Conservation (phyloP, 176 grass and related monocot species). For the Chrysopogon serrulatus region DNA sequence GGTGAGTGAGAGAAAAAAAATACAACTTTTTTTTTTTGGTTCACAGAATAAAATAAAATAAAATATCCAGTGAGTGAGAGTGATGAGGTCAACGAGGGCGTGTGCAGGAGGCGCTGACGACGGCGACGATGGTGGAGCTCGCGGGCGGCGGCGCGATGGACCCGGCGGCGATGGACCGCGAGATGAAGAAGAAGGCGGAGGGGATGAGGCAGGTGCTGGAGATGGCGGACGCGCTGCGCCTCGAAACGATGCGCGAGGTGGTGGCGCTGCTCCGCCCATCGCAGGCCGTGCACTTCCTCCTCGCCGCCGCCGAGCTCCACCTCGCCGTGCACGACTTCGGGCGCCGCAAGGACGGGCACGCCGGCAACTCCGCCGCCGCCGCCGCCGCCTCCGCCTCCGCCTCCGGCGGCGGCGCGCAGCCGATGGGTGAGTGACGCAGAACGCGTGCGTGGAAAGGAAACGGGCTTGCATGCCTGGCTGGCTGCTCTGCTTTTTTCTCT, state of each 20-base stretch:
- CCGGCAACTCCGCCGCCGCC: neutral
- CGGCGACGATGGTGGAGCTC: constrained; percentile 51
- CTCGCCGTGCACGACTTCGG: constrained; percentile 64
- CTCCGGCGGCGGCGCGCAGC: too few species aligned
- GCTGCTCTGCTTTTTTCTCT: neutral
- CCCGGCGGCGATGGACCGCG: constrained; percentile 18
- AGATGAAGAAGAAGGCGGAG: constrained; percentile 43
- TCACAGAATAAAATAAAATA: too few species aligned
- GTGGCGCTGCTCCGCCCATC: constrained; percentile 52
- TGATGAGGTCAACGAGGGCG: neutral
- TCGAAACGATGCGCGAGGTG: constrained; percentile 56
- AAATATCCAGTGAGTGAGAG: neutral
- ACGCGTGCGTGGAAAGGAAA: neutral
- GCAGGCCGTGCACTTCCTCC: constrained; percentile 77
- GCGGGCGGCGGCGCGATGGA: neutral
- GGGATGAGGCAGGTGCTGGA: constrained; percentile 44
- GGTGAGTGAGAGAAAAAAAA: neutral
- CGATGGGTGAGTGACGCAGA: neutral
- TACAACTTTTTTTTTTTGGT: neutral
- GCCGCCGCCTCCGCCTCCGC: neutral
- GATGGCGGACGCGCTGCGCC: constrained; percentile 51
- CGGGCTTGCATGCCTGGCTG: neutral
- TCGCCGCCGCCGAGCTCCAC: constrained; percentile 69
- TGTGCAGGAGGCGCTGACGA: constrained; percentile 48
- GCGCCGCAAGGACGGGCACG: constrained; percentile 41